phyloP scores from a whole-genome alignment of 208 protist species.

The Tritrichomonas foetus region DNA sequence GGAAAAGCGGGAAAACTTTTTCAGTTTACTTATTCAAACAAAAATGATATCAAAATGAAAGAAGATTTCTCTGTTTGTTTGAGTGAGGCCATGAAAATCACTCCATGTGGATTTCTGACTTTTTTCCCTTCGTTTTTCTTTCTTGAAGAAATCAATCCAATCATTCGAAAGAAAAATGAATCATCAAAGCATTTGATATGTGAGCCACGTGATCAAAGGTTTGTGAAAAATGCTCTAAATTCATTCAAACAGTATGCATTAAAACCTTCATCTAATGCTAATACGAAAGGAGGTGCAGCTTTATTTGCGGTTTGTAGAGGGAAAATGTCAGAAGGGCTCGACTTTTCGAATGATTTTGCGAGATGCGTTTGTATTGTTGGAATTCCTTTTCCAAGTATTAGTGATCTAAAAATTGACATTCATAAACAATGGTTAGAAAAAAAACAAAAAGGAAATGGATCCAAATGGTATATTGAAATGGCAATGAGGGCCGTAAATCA shows the following conservation, averaged over 20 bases:
- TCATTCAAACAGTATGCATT: not conserved
- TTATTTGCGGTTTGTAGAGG: slow-evolving; percentile 50
- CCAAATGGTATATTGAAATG: slow-evolving; percentile 53
- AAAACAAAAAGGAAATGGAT: slow-evolving; percentile 38
- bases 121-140: not conserved
- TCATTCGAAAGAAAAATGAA: not conserved
- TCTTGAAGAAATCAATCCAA: not conserved
- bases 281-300: slow-evolving; percentile 18
- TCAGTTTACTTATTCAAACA: not conserved
- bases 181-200: not conserved
- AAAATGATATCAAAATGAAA: not conserved
- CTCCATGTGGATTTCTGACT: slow-evolving; percentile 12
- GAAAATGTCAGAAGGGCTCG: slow-evolving; percentile 54
- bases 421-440: slow-evolving; percentile 43
- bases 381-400: slow-evolving; percentile 44
- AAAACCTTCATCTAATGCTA: too few relatives aligned
- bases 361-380: slow-evolving; percentile 47
- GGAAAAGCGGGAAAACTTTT: not conserved
- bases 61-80: not conserved
- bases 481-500: slow-evolving; percentile 60
- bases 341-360: slow-evolving; percentile 49
- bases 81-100: not conserved
- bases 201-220: not conserved
- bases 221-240: not conserved
- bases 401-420: not conserved